Evolutionary conservation across 2,329 filamentous ascomycete genomes (phyloP), one percentile per base, ranked within the genome.

Genomic region (Beauveria asiatica): DNA sequence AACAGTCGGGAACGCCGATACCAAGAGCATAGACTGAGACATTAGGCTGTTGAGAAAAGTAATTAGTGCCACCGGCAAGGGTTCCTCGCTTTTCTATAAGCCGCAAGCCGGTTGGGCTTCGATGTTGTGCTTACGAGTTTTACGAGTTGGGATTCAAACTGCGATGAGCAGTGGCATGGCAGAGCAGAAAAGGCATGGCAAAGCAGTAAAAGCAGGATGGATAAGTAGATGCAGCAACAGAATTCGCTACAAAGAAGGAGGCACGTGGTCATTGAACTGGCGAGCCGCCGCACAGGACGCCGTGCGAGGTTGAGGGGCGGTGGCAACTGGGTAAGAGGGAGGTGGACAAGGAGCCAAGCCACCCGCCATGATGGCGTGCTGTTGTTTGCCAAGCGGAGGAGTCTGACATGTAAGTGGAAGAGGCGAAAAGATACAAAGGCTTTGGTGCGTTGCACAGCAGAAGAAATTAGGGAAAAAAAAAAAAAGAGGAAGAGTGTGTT

Each of bases 391-490:
- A n/a, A 45, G n/a, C 42, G 17, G 42, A n/a, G 19, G 42, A 21
- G n/a, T 11, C 10, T 19, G 46, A 13, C 21, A 37, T 13, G 33
- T 37, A 37, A 37, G 33, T 37, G 11, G 5, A 37, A 37, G 33
- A 37, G 33, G 33, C 33, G 11, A 25, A 49, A 13, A 9, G 27
- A 25, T 2, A 17, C 23, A 21, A 21, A 16, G 19, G 19, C 1
- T 16, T 33, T 48, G 54, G 30, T 57, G 55, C 30, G 45, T 57
- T 5, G 45, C 55, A 50, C 55, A 49, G 45, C 55, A 57, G 45
- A 33, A 39, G 6, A 19, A 25, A 16, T 16, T 11, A 11, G 10
- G 10, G 10, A 5, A 11, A 19, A 25, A 5, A 5, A 11, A 19
- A 25, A 9, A 11, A 13, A 19, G 42, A 21, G 16, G 11, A 13